Base-by-base conservation (phyloP, 805 yeast genomes). In the Candida parachauliodes region DNA sequence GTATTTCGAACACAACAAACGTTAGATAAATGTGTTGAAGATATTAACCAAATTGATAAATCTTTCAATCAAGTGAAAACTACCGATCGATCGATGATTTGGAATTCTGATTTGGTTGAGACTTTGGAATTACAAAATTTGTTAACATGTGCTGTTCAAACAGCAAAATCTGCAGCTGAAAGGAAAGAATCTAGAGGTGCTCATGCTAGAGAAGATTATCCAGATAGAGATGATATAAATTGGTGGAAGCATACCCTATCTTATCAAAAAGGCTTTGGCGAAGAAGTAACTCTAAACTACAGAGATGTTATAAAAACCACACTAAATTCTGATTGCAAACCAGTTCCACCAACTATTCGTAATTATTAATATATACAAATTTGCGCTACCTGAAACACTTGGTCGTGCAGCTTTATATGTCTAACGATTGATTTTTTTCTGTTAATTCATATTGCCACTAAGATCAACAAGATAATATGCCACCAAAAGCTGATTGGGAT, bases 131-230 rank as follows among this genome's bases (percentile, higher is more conserved):
- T 91, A 62, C 96, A 89, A 68, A 91, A 91, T 81, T 77, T 91
- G 75, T 76, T 91, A 63, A 89, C 98, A 36, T 88, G 97, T 75
- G 98, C 98, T 45, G 80, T 83, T 47, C 98, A 93, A 75, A 89
- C 97, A 37, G 98, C 98, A 23, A 72, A 70, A 49, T 78, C 95
- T 46, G 98, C 98, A 36, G 88, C 93, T 46, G 94, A 88, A 40
- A 87, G 98, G 76, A 82, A 75, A 57, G 98, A 91, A 72, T 88
- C 97, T 26, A 87, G 98, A 75, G 98, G 98, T 72, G 98, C 98
- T 34, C 98, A 91, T 60, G 97, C 98, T 42, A 84, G 98, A 75
- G 98, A 91, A 68, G 98, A 91, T 66, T 89, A 68, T 72, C 97
- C 95, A 57, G 81, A 79, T 46, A 88, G 98, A 79, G 96, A 91